phyloP scores from a whole-genome alignment of 495 filamentous ascomycete genomes.

The Penicillium coffeae region DNA sequence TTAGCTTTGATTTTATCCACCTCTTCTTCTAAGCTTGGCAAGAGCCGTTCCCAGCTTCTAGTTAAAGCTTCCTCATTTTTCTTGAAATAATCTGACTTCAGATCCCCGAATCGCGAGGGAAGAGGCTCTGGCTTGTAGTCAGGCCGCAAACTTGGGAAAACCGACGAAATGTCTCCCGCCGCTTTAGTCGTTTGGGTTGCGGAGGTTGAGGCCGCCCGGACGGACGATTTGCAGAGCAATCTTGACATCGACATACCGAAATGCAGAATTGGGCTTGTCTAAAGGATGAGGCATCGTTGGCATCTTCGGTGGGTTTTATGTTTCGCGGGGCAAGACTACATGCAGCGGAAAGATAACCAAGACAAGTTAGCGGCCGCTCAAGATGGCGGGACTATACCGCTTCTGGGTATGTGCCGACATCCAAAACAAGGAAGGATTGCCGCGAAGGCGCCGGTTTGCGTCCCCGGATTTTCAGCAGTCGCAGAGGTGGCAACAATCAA shows the following conservation, averaged over 20 bases:
- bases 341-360: neutral
- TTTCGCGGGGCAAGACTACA: constrained; percentile 4
- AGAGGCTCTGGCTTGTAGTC: constrained; percentile 61
- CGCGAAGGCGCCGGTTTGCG: too few species aligned
- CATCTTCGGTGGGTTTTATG: neutral
- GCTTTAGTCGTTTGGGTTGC: constrained; percentile 40
- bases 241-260: constrained; percentile 28
- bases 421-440: too few species aligned
- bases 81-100: constrained; percentile 62
- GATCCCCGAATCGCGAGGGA: constrained; percentile 66
- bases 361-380: neutral
- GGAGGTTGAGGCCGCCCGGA: constrained; percentile 35
- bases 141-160: constrained; percentile 73
- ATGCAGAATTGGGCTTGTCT: too few species aligned
- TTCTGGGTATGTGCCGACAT: neutral
- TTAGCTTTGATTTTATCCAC: constrained; percentile 42
- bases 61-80: constrained; percentile 60
- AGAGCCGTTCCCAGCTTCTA: constrained; percentile 66
- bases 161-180: constrained; percentile 74
- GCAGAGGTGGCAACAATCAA: too few species aligned
- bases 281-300: neutral
- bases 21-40: constrained; percentile 53
- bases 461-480: too few species aligned
- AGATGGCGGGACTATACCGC: neutral
- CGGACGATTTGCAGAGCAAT: constrained; percentile 27